Conservation (phyloP, 768 basidiomycete species). For the Mycena leptocephala region DNA sequence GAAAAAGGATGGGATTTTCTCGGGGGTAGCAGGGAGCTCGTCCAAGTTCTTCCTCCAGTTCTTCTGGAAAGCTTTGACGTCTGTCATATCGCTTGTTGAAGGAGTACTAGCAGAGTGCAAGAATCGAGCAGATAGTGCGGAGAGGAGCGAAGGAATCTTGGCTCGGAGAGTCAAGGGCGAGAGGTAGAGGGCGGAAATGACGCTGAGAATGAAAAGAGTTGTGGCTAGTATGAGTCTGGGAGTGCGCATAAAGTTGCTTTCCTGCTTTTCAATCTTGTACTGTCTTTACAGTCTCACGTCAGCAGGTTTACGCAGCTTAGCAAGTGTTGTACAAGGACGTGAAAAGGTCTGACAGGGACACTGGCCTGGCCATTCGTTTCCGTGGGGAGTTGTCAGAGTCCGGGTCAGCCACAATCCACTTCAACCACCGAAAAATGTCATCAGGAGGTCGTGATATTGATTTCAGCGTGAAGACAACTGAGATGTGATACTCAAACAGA, state of each 20-base stretch:
- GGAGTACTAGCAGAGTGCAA: background rate
- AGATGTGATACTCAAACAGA: no score
- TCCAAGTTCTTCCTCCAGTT: conserved; percentile 71
- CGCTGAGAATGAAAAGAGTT: conserved; percentile 2
- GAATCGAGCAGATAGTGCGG: conserved; percentile 27
- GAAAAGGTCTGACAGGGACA: background rate
- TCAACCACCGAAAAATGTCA: no score
- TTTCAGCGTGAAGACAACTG: no score
- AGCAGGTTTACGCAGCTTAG: background rate
- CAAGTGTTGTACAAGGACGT: background rate
- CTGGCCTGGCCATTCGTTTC: no score
- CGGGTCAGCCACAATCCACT: no score
- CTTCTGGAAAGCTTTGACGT: conserved; percentile 52
- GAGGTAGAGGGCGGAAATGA: conserved; percentile 3
- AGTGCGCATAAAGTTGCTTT: background rate
- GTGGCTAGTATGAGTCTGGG: background rate
- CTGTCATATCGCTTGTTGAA: conserved; percentile 12
- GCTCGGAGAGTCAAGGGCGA: background rate
- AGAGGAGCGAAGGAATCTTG: conserved; percentile 33
- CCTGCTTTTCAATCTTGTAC: background rate
- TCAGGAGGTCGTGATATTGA: no score
- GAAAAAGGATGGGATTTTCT: conserved; percentile 84
- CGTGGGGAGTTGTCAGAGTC: no score
- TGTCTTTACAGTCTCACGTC: background rate
- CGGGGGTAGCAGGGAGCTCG: conserved; percentile 68